A percentile compares a stretch with the other conserved stretches of the same genome.
These are phyloP conservation scores for Pterocarpus macrocarpus DNA, from an alignment of 306 rosid species.

Conservation along the genomic window DNA sequence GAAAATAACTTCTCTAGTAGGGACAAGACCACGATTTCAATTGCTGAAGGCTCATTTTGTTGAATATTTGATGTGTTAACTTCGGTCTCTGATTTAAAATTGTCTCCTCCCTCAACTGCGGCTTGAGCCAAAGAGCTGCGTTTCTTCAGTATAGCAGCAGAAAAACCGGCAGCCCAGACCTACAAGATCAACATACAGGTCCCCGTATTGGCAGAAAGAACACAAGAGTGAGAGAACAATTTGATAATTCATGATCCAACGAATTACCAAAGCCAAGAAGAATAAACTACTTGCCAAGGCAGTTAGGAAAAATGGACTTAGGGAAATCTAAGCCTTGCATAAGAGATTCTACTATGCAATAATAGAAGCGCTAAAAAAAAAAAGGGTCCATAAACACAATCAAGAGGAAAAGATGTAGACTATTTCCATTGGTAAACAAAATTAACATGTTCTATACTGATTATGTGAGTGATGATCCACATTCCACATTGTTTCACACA, in stretches of 20 bases:
- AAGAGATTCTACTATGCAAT: background rate
- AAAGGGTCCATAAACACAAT: background rate
- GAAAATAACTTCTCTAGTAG: conserved; percentile 76
- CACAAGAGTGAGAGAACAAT: background rate
- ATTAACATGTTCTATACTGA: background rate
- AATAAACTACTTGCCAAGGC: conserved; percentile 12
- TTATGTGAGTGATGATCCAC: background rate
- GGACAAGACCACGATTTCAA: conserved; percentile 63
- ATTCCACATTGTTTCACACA: background rate
- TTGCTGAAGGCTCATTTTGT: conserved; percentile 55
- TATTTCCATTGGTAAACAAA: conserved; percentile 1
- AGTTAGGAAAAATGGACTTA: background rate
- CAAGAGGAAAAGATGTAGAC: background rate
- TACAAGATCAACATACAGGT: conserved; percentile 30
- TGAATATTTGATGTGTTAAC: conserved; percentile 47
- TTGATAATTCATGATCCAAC: conserved; percentile 11
- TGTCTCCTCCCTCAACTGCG: conserved; percentile 39
- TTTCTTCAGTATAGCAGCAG: conserved; percentile 80
- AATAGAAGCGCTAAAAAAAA: background rate
- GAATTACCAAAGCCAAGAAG: conserved; percentile 23
- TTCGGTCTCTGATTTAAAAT: conserved; percentile 45
- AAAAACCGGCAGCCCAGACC: conserved; percentile 98
- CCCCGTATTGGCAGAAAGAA: conserved; percentile 11
- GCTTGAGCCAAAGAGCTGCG: conserved; percentile 57
- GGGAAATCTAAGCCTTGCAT: conserved; percentile 1